Evolutionary conservation across 2,329 filamentous ascomycete genomes (phyloP), one percentile per base, ranked within the genome.

Genomic region (Teratosphaeria gauchensis): DNA sequence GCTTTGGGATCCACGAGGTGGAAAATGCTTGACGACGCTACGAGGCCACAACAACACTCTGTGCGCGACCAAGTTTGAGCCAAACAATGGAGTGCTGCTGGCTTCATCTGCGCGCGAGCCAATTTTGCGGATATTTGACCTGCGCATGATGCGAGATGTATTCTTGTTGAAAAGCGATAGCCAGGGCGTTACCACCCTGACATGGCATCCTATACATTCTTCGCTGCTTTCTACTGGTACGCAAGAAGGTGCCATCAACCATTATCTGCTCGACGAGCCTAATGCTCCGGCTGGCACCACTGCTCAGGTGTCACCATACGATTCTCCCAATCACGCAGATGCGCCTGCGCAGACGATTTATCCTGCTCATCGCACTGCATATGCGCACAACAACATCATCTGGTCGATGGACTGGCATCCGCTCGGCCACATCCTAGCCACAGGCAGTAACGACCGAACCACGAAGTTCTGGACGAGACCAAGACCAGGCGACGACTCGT

Each of bases 381-480:
- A 87, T 69, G 94, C 94, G 0, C 94, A 99, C 72, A 89, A 95
- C 66, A 95, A 92, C 71, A 90, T 91, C 19, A 94, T 99, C 64
- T 99, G 94, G 94, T 95, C 92, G 19, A 82, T 99, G 55, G 92
- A 96, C 76, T 99, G 94, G 92, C 94, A 99, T 71, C 94, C 94
- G 0, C 81, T 97, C 0, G 94, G 94, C 31, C 94, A 99, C 70
- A 92, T 99, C 63, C 82, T 99, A 7, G 92, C 92, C 0, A 95
- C 92, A 1, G 94, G 94, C 12, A 96, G 92, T 11, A 97, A 99
- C 73, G 94, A 99, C 73, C 87, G 94, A 48, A 92, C 96, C 62
- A 97, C 94, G 2, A 86, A 94, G 54, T 99, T 99, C 77, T 99
- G 94, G 94, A 91, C 92, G 3, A 86, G 94, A 51, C 84, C 90